These are phyloP conservation scores for Leptographium lundbergii DNA, from an alignment of 2,329 filamentous ascomycete genomes.

Conservation along the genomic window DNA sequence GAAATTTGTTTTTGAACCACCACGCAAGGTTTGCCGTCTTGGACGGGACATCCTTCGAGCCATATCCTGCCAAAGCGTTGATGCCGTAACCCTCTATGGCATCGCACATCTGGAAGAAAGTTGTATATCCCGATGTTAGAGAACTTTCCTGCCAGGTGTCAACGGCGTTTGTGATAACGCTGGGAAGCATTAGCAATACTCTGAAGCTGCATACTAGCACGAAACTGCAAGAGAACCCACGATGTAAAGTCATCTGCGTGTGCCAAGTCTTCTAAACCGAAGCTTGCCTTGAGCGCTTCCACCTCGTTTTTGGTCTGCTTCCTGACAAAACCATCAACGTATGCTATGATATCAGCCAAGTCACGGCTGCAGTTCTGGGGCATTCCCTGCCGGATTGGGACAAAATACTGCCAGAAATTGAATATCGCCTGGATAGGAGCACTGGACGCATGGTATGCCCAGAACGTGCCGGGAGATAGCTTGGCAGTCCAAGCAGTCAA, in stretches of 20 bases:
- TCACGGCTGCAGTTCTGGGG: constrained; percentile 44
- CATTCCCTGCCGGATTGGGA: constrained; percentile 44
- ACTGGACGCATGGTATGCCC: constrained; percentile 45
- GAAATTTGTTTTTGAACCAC: constrained; percentile 32
- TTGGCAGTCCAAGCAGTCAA: constrained; percentile 43
- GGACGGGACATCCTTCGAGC: constrained; percentile 34
- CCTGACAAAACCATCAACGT: constrained; percentile 37
- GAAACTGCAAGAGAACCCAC: neutral
- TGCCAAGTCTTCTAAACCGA: neutral
- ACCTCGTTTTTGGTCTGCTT: constrained; percentile 8
- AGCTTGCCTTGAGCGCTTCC: neutral
- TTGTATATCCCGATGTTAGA: constrained; percentile 20
- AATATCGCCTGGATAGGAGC: constrained; percentile 42
- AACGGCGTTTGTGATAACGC: constrained; percentile 16
- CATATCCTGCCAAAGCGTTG: constrained; percentile 15
- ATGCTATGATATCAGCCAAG: constrained; percentile 34
- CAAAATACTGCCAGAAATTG: constrained; percentile 47
- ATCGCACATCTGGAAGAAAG: constrained; percentile 25
- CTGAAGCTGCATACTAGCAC: neutral
- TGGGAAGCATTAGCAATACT: neutral
- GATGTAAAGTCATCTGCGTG: constrained; percentile 1
- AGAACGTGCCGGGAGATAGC: constrained; percentile 40
- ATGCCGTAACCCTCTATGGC: constrained; percentile 18
- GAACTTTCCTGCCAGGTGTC: constrained; percentile 24
- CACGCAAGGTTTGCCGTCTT: constrained; percentile 37